Evolutionary conservation across 2,329 filamentous ascomycete genomes (phyloP).

Genomic region (Hypoxylon sp.): DNA sequence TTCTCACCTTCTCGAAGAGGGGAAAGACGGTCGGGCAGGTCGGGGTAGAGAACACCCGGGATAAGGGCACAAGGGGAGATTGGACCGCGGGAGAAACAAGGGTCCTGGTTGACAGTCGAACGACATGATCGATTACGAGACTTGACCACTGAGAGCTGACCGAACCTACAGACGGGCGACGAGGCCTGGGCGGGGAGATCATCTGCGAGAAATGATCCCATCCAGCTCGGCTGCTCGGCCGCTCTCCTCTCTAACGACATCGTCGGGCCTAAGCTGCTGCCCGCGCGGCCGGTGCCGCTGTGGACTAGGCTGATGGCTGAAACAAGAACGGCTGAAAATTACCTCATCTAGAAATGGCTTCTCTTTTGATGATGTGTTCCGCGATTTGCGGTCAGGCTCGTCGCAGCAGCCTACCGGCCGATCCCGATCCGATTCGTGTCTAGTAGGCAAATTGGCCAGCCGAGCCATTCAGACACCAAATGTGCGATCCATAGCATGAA

Average conservation of each 20-base stretch:
- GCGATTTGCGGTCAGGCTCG: no score
- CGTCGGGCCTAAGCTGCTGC: neutral
- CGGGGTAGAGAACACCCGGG: conserved; percentile 14
- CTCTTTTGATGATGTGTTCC: no score
- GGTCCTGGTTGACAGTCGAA: neutral
- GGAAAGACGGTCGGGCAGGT: no score
- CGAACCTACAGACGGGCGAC: conserved; percentile 2
- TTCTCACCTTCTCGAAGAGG: conserved; percentile 26
- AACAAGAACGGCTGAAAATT: conserved; percentile 9
- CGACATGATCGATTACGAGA: conserved; percentile 30
- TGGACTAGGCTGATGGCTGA: neutral
- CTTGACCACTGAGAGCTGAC: conserved; percentile 32
- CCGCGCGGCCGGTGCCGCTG: neutral
- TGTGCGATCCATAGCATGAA: neutral
- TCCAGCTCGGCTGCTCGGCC: conserved; percentile 2
- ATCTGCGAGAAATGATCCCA: conserved; percentile 27
- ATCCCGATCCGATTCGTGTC: neutral
- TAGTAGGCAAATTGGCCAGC: conserved; percentile 2
- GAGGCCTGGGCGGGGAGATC: conserved; percentile 31
- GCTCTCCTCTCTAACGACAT: neutral
- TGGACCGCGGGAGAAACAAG: conserved; percentile 15
- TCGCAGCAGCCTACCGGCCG: no score
- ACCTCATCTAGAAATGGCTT: no score
- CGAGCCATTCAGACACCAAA: neutral
- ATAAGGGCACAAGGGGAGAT: neutral